Conservation (phyloP, 352 stramenopile species). For the Pythium vanterpoolii region DNA sequence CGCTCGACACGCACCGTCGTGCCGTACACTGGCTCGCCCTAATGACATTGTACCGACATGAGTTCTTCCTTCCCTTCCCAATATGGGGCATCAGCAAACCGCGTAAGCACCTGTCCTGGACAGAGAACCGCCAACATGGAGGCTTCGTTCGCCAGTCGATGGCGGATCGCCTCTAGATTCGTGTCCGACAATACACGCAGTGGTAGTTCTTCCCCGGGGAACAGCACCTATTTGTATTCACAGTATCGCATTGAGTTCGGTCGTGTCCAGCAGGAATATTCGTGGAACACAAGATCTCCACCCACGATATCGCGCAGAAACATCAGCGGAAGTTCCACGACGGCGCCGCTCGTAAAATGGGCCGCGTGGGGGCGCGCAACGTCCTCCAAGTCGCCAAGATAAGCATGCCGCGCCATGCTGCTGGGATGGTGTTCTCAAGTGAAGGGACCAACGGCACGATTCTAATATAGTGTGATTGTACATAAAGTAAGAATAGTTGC, state of each 20-base stretch:
- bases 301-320: conserved; percentile 73
- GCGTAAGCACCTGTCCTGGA: conserved; percentile 36
- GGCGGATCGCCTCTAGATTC: conserved; percentile 41
- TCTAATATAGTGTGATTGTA: conserved; percentile 8
- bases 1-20: conserved; percentile 71
- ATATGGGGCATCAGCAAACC: neutral
- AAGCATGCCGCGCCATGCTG: conserved; percentile 50
- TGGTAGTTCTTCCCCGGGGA: conserved; percentile 74
- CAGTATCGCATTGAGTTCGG: no score
- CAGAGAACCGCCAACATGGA: conserved; percentile 58
- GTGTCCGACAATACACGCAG: conserved; percentile 69
- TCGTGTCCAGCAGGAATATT: neutral
- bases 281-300: neutral
- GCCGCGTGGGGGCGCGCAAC: conserved; percentile 47
- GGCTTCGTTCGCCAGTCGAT: conserved; percentile 40
- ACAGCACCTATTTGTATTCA: conserved; percentile 59
- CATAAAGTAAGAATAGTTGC: no score
- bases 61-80: neutral
- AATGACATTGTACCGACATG: neutral
- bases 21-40: conserved; percentile 45
- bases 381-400: conserved; percentile 66
- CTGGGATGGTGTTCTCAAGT: neutral
- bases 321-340: conserved; percentile 65
- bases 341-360: conserved; percentile 42
- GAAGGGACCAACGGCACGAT: neutral